Evolutionary conservation across 192 early-diverging fungal species (phyloP).

Genomic region (Gorgonomyces haynaldii): DNA sequence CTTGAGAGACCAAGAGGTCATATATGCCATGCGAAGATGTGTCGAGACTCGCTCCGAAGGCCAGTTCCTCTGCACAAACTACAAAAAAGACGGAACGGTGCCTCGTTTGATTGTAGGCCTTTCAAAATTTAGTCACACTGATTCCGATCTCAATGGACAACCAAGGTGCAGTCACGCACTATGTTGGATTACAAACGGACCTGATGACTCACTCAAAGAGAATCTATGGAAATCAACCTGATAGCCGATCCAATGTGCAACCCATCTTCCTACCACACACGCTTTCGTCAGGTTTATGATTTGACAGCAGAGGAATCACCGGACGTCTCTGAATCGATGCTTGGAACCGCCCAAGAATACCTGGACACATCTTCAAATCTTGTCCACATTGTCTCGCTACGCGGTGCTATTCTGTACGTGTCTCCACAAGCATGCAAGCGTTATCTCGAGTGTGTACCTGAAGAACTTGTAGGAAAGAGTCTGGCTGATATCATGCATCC

Average conservation of each 20-base stretch:
- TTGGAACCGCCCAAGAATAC: conserved; percentile 5
- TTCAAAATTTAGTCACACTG: conserved; percentile 53
- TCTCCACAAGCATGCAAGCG: conserved; percentile 24
- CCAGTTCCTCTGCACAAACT: conserved; percentile 50
- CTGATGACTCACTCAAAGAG: too few species aligned
- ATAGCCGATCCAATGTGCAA: too few species aligned
- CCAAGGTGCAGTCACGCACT: conserved; percentile 27
- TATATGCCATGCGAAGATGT: conserved; percentile 37
- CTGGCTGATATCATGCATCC: conserved; percentile 53
- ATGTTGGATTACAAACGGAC: conserved; percentile 55
- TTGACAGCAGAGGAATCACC: too few species aligned
- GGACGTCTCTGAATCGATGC: neutral
- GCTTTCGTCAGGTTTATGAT: too few species aligned
- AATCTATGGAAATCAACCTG: too few species aligned
- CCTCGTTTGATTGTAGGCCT: conserved; percentile 14
- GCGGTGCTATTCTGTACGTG: conserved; percentile 55
- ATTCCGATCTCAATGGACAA: conserved; percentile 40
- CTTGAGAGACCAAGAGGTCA: conserved; percentile 44
- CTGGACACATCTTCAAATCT: conserved; percentile 48
- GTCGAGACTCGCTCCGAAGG: conserved; percentile 39
- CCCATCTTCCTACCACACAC: too few species aligned
- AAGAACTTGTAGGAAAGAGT: conserved; percentile 46
- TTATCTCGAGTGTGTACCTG: conserved; percentile 41
- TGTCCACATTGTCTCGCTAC: conserved; percentile 54
- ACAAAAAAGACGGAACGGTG: conserved; percentile 53